Conservation (phyloP, 441 rosid species). For the Gossypium davidsonii region DNA sequence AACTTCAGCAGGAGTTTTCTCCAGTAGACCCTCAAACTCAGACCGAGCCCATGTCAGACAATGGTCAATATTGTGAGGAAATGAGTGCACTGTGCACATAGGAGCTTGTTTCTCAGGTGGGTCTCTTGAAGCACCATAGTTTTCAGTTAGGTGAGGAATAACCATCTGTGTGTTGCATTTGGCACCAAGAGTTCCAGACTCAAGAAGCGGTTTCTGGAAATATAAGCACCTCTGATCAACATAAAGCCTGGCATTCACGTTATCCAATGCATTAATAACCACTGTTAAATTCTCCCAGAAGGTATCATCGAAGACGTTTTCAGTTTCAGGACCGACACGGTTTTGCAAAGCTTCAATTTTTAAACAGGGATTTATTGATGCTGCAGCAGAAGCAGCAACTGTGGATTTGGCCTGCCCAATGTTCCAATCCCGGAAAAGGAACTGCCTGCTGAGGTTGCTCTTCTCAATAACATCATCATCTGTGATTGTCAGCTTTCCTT, state of each 20-base stretch:
- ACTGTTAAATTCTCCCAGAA: constrained; percentile 86
- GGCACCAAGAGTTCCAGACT: constrained; percentile 94
- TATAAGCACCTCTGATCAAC: constrained; percentile 89
- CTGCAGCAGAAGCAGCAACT: constrained; percentile 87
- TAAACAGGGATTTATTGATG: constrained; percentile 56
- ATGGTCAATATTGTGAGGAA: constrained; percentile 98
- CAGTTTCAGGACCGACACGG: constrained; percentile 82
- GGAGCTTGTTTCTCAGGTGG: constrained; percentile 99
- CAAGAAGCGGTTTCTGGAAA: constrained; percentile 96
- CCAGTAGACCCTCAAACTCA: constrained; percentile 94
- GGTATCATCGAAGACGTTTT: constrained; percentile 73
- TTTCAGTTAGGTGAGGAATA: constrained; percentile 91
- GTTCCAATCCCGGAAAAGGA: constrained; percentile 98
- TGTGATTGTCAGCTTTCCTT: constrained; percentile 84
- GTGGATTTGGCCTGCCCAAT: constrained; percentile 98
- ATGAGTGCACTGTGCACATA: constrained; percentile 97
- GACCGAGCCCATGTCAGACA: constrained; percentile 98
- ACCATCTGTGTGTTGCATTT: constrained; percentile 98
- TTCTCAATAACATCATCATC: constrained; percentile 99
- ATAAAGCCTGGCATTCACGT: constrained; percentile 91
- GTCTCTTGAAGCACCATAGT: constrained; percentile 94
- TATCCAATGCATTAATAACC: constrained; percentile 79
- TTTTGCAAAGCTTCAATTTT: constrained; percentile 82
- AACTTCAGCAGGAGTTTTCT: constrained; percentile 90
- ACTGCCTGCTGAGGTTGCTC: constrained; percentile 96